phyloP scores from a whole-genome alignment of 2,329 filamentous ascomycete genomes.

The Whalleya microplaca region DNA sequence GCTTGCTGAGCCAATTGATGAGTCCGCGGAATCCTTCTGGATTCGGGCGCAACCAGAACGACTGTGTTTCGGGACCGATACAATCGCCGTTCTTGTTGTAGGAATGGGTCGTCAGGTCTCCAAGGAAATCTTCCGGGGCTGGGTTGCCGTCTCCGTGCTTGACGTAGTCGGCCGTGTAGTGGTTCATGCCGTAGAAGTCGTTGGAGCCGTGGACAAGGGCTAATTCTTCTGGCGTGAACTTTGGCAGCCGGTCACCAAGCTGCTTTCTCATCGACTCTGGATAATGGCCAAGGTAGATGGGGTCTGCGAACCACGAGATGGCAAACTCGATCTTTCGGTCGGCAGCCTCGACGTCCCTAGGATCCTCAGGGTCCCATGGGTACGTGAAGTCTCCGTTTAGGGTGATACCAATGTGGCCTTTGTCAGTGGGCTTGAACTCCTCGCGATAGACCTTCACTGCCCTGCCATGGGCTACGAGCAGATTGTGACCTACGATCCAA shows the following conservation, averaged over 20 bases:
- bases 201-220: slow-evolving; percentile 82
- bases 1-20: slow-evolving; percentile 74
- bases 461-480: slow-evolving; percentile 77
- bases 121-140: slow-evolving; percentile 68
- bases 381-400: slow-evolving; percentile 84
- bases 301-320: slow-evolving; percentile 88
- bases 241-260: slow-evolving; percentile 76
- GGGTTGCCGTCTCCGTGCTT: slow-evolving; percentile 68
- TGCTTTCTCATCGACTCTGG: slow-evolving; percentile 82
- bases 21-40: slow-evolving; percentile 77
- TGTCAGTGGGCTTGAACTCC: slow-evolving; percentile 74
- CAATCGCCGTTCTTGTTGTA: slow-evolving; percentile 72
- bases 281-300: slow-evolving; percentile 83
- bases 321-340: slow-evolving; percentile 84
- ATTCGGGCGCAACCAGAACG: slow-evolving; percentile 77
- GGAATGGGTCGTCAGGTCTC: slow-evolving; percentile 75
- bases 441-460: slow-evolving; percentile 83
- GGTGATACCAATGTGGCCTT: slow-evolving; percentile 84
- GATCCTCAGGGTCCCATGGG: slow-evolving; percentile 80
- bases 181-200: slow-evolving; percentile 95
- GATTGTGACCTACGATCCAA: slow-evolving; percentile 81
- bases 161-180: slow-evolving; percentile 89
- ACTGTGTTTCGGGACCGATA: slow-evolving; percentile 83
- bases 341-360: slow-evolving; percentile 73
- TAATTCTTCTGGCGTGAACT: slow-evolving; percentile 72